These are phyloP conservation scores for Bothriochloa decipiens DNA, from an alignment of 176 grass and related monocot genomes.

Conservation along the genomic window DNA sequence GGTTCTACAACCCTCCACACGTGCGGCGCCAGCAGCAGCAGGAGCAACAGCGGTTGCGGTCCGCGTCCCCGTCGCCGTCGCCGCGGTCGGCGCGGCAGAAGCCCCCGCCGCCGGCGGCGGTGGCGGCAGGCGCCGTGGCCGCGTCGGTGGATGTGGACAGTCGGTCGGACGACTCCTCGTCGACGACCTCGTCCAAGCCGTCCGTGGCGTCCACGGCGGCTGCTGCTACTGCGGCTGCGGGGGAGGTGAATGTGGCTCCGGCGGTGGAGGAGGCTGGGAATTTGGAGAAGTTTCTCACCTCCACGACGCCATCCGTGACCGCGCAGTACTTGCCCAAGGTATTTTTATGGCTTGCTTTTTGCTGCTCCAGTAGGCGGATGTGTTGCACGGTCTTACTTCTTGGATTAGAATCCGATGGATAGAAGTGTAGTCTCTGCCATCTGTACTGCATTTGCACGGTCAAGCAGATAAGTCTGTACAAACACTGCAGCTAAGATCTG, in stretches of 20 bases:
- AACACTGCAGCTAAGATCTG: not conserved
- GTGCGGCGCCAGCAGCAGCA: constrained; percentile 61
- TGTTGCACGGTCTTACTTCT: not conserved
- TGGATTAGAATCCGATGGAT: not conserved
- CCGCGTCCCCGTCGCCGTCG: constrained; percentile 47
- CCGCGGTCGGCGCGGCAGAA: constrained; percentile 47
- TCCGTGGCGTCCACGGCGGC: constrained; percentile 47
- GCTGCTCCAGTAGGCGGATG: not conserved
- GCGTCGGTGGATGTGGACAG: constrained; percentile 40
- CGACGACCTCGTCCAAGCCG: constrained; percentile 57
- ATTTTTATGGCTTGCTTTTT: not conserved
- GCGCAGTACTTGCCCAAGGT: constrained; percentile 67
- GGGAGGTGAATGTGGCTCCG: constrained; percentile 19
- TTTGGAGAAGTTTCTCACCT: constrained; percentile 77
- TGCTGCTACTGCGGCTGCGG: not conserved
- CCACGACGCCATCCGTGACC: constrained; percentile 71
- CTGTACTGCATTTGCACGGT: not conserved
- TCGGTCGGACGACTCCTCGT: constrained; percentile 57
- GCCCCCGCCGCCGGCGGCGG: constrained; percentile 20
- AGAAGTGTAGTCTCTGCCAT: not conserved
- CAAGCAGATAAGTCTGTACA: not conserved
- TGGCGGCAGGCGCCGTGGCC: not conserved
- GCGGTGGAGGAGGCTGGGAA: constrained; percentile 53
- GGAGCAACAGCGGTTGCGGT: constrained; percentile 45
- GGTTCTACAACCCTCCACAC: constrained; percentile 75